Conservation (phyloP, 352 stramenopile genomes). For the Aphanomyces cochlioides region DNA sequence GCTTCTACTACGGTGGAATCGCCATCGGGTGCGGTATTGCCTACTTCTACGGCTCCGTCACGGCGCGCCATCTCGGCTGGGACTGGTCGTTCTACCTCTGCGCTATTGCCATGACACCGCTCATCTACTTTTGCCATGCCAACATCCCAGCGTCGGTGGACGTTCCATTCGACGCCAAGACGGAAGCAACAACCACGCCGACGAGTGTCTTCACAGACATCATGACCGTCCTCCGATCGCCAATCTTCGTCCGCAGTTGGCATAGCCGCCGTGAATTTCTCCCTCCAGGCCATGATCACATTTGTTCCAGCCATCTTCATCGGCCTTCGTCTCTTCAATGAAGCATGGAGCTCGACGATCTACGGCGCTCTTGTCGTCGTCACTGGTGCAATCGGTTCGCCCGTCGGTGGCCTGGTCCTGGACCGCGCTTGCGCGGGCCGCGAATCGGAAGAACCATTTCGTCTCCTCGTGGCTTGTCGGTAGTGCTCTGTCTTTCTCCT, state of each 20-base stretch:
- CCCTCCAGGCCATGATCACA: conserved; percentile 37
- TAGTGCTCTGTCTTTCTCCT: conserved; percentile 45
- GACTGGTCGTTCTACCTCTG: conserved; percentile 49
- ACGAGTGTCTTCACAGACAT: background rate
- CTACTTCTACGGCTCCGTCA: conserved; percentile 44
- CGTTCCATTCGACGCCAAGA: conserved; percentile 16
- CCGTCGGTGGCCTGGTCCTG: conserved; percentile 43
- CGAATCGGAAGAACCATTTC: conserved; percentile 11
- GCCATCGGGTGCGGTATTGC: conserved; percentile 52
- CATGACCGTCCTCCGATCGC: conserved; percentile 18
- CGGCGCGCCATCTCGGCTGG: conserved; percentile 37
- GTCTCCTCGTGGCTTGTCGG: background rate
- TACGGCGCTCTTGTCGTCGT: conserved; percentile 20
- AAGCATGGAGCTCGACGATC: conserved; percentile 8
- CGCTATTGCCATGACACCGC: conserved; percentile 16
- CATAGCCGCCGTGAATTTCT: conserved; percentile 40
- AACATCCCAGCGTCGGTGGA: conserved; percentile 14
- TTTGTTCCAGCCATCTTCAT: conserved; percentile 25
- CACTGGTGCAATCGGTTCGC: conserved; percentile 33
- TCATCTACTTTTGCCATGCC: background rate
- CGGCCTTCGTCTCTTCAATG: conserved; percentile 9
- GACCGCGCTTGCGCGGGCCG: conserved; percentile 15
- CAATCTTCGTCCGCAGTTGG: conserved; percentile 40
- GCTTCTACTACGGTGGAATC: conserved; percentile 48
- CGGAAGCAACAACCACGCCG: background rate